phyloP scores from a whole-genome alignment of 257 asterid genomes.

The Nicotiana tomentosiformis region DNA sequence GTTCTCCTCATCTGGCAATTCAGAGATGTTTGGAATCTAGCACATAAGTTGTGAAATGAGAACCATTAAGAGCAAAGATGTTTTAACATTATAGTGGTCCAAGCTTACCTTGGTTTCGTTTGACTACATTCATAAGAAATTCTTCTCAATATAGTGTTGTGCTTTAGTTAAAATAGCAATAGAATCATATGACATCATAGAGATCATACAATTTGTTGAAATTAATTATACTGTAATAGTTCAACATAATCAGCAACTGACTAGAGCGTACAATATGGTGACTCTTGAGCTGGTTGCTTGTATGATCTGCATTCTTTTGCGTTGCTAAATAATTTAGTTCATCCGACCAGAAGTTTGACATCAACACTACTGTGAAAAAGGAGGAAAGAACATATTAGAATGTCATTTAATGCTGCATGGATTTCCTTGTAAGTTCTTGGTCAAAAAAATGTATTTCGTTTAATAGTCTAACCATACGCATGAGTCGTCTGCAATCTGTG shows the following conservation, averaged over 20 bases:
- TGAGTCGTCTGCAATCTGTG: neutral
- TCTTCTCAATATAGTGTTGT: neutral
- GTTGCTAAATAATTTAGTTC: neutral
- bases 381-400: neutral
- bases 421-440: neutral
- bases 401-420: neutral
- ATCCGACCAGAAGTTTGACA: neutral
- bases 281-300: neutral
- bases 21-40: neutral
- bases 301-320: neutral
- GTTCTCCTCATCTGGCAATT: neutral
- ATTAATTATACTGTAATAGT: neutral
- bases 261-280: neutral
- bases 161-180: neutral
- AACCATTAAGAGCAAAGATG: neutral
- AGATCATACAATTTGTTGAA: neutral
- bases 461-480: neutral
- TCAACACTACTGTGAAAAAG: neutral
- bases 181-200: neutral
- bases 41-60: neutral
- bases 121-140: neutral
- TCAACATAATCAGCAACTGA: neutral
- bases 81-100: neutral
- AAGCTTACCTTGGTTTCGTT: neutral
- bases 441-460: neutral